Evolutionary conservation across 495 filamentous ascomycete species (phyloP), one percentile per base, ranked within the genome.

Genomic region (Podospora didyma): DNA sequence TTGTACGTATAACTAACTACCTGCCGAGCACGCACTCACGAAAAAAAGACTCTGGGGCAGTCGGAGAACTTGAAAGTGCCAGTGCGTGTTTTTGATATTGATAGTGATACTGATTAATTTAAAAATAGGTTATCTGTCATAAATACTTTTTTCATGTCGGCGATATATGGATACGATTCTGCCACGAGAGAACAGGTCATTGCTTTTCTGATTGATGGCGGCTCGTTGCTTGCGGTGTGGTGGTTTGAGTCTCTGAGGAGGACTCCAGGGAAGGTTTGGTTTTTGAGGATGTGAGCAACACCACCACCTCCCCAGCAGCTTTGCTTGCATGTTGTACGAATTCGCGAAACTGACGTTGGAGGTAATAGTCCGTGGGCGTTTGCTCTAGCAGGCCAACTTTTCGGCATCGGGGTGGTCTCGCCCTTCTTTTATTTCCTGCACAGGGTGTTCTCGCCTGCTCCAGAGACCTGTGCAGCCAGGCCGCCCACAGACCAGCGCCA

Each of bases 141-240:
- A 46, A 65, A 65, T 49, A 49, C 54, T 42, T 65, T 62, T 52
- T 67, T 67, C 54, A 48, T 59, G 31, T 57, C 59, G 9, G 12
- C 48, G 17, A 26, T 67, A 20, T 67, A 65, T 45, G 53, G 56
- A 9, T 39, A 48, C 19, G 55, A 61, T 24, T 4, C 53, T 4
- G 39, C 24, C 20, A 45, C 54, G 1, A 48, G 58, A 19, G 54
- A 31, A 7, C 65, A 67, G 4, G 34, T 56, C 46, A 37, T 59
- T 16, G 57, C 59, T 2, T 67, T 67, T 42, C 47, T 67, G 2
- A 46, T 55, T 10, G 65, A 67, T 28, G 54, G 49, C 16, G 39
- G 46, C 51, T 31, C 60, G 2, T 22, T 67, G 7, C 20, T 62
- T 1, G 51, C 41, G 4, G 58, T 67, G 22, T 67, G 62, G 62